Evolutionary conservation across 2,329 filamentous ascomycete species (phyloP), one percentile per base, ranked within the genome.

Genomic region (Curvularia lunata): DNA sequence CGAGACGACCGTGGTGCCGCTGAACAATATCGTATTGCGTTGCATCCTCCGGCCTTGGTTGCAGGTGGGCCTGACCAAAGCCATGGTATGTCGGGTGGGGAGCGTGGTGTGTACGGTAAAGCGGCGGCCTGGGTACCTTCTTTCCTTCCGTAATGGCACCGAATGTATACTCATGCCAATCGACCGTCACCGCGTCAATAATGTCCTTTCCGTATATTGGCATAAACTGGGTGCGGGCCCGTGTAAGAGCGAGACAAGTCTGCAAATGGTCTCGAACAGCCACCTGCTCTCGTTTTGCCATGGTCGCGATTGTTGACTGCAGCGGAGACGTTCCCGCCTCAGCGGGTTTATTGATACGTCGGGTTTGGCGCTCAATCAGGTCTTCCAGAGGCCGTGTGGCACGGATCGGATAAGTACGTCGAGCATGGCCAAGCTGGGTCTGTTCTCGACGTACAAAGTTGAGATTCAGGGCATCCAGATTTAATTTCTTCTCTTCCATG

Each of bases 181-280:
- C 85, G 30, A 94, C 80, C 0, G 87, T 90, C 38, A 96, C 79
- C 25, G 90, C 82, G 27, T 92, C 84, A n/a, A 94, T 81, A n/a
- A 97, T 79, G 42, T 87, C 87, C 65, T 86, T 88, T 47, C 92
- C 92, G 70, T 94, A 97, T 1, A 97, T 84, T 0, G 93, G 92
- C 32, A 86, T 85, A 62, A 91, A 88, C 66, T 95, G 90, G 32
- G 92, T 89, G 2, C 92, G 89, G 25, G 95, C 84, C 0, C 88
- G 88, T 66, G 96, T 96, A 21, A 96, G 80, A 66, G 92, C 92
- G 21, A 93, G 85, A 59, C 87, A 91, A 62, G 91, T 88, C 69
- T 92, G 91, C 28, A 97, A 80, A 72, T 94, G 90, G 55, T 92
- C 89, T 32, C 74, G 66, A n/a, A 73, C 69, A 91, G 89, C 51